These are phyloP conservation scores for Cladophialophora bantiana DNA, from an alignment of 2,329 filamentous ascomycete genomes.

Conservation along the genomic window DNA sequence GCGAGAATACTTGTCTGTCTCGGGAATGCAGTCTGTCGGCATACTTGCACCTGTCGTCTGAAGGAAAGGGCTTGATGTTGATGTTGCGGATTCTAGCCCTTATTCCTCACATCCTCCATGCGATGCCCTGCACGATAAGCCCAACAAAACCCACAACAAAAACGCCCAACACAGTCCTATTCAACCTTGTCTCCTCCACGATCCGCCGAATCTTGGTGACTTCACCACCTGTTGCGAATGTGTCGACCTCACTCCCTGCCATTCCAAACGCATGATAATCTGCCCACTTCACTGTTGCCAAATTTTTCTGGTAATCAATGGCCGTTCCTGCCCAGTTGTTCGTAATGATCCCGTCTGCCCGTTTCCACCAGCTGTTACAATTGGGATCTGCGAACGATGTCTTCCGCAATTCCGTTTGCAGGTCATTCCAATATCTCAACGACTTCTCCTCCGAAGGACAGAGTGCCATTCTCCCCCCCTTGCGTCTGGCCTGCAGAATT, in stretches of 20 bases:
- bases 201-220: conserved; percentile 28
- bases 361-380: conserved; percentile 66
- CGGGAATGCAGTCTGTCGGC: not conserved
- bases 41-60: not conserved
- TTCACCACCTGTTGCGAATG: conserved; percentile 37
- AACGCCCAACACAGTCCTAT: conserved; percentile 23
- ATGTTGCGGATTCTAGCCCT: too few relatives aligned
- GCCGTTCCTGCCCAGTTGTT: conserved; percentile 65
- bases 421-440: conserved; percentile 24
- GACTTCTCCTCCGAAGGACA: conserved; percentile 49
- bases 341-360: conserved; percentile 60
- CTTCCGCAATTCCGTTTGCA: conserved; percentile 45
- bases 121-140: conserved; percentile 13
- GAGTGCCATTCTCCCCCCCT: conserved; percentile 52
- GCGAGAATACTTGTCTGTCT: not conserved
- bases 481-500: conserved; percentile 54
- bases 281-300: conserved; percentile 44
- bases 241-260: conserved; percentile 38
- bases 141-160: conserved; percentile 12
- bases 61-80: not conserved
- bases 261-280: conserved; percentile 44
- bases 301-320: conserved; percentile 60
- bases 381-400: conserved; percentile 61
- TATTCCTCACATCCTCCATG: conserved; percentile 11
- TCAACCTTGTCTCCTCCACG: conserved; percentile 26